These are phyloP conservation scores for Zarea fungicola DNA, from an alignment of 2,329 filamentous ascomycete genomes.

Conservation along the genomic window DNA sequence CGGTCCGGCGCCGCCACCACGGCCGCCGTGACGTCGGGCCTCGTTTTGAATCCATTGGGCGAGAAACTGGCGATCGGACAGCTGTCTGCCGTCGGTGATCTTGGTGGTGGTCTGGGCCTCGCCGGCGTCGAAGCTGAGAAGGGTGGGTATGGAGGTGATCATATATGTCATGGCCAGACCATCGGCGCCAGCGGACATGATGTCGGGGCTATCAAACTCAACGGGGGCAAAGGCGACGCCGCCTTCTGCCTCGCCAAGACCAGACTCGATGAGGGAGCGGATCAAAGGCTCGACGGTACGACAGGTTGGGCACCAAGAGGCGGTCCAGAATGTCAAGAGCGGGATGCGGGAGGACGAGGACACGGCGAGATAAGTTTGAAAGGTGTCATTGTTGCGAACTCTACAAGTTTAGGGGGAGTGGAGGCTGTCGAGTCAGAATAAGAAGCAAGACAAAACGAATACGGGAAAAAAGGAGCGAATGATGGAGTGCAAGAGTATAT, in stretches of 20 bases:
- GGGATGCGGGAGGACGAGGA: constrained; percentile 49
- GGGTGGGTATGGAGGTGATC: constrained; percentile 53
- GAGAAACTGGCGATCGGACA: constrained; percentile 46
- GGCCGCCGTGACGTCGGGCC: constrained; percentile 40
- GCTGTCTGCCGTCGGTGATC: constrained; percentile 42
- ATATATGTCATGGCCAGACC: constrained; percentile 49
- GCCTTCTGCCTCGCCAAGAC: constrained; percentile 50
- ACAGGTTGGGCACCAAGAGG: constrained; percentile 54
- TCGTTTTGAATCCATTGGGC: constrained; percentile 50
- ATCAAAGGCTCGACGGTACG: constrained; percentile 45
- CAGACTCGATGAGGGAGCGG: constrained; percentile 41
- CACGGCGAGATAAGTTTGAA: constrained; percentile 51
- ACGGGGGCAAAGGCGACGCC: constrained; percentile 50
- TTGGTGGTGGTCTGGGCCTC: constrained; percentile 46
- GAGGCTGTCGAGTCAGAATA: background rate
- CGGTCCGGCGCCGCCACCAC: constrained; percentile 39
- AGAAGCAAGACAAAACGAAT: background rate
- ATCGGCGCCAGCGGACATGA: constrained; percentile 37
- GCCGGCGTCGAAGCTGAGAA: constrained; percentile 52
- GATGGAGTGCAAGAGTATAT: no score
- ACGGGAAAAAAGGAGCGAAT: background rate
- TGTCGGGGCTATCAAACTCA: constrained; percentile 53
- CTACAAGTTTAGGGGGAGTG: constrained; percentile 27
- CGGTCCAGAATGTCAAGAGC: constrained; percentile 57
- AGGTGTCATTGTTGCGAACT: constrained; percentile 48